phyloP scores from a whole-genome alignment of 225 moss, liverwort and hornwort species.

The Bryum argenteum region DNA sequence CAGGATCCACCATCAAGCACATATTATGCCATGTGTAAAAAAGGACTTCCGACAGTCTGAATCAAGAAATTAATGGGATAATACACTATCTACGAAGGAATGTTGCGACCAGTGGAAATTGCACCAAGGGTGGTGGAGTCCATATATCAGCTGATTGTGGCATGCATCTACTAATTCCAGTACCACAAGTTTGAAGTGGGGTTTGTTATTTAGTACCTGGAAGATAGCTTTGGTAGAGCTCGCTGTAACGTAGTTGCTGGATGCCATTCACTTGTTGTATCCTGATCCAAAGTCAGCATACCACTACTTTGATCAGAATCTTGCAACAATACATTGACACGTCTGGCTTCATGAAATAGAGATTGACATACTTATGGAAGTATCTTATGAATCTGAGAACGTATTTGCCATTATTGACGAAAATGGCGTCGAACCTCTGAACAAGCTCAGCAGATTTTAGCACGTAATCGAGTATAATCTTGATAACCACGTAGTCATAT shows the following conservation, averaged over 20 bases:
- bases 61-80: too few relatives aligned
- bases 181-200: neutral
- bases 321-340: neutral
- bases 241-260: constrained; percentile 54
- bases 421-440: neutral
- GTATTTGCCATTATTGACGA: too few relatives aligned
- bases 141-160: neutral
- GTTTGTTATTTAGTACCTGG: constrained; percentile 34
- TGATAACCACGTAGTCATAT: neutral
- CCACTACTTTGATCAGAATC: neutral
- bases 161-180: too few relatives aligned
- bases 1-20: neutral
- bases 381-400: too few relatives aligned
- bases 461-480: neutral
- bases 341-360: neutral
- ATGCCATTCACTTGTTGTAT: constrained; percentile 61
- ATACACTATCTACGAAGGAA: too few relatives aligned
- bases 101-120: too few relatives aligned
- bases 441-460: neutral
- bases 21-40: neutral
- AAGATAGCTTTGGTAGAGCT: constrained; percentile 42
- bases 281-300: constrained; percentile 33
- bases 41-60: neutral
- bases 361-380: neutral
- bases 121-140: neutral